Percentiles rank a stretch among this genome's conserved stretches.
Evolutionary conservation across 1,139 yeast species (phyloP).

Genomic region (Arxiozyma heterogenica): DNA sequence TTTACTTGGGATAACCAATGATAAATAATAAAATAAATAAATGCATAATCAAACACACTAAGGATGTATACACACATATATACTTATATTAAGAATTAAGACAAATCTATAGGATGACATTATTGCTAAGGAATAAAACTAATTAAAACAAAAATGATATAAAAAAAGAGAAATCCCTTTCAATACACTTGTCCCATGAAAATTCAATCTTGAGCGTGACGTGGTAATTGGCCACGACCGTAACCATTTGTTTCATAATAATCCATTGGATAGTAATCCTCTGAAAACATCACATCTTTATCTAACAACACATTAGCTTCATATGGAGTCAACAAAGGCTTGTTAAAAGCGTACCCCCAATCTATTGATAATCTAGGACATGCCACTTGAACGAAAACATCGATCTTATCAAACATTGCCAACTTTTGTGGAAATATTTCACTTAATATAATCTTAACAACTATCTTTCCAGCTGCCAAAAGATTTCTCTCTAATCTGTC

Average conservation of each 20-base stretch:
- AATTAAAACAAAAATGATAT: neutral
- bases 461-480: constrained; percentile 47
- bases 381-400: constrained; percentile 94
- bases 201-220: constrained; percentile 21
- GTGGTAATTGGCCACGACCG: constrained; percentile 76
- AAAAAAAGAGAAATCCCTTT: neutral
- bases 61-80: neutral
- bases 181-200: no score
- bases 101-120: neutral
- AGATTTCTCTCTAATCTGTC: constrained; percentile 52
- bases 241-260: constrained; percentile 86
- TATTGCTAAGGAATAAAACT: neutral
- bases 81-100: neutral
- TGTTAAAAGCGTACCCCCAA: constrained; percentile 97
- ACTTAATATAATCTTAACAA: constrained; percentile 74
- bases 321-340: constrained; percentile 88
- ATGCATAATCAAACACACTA: constrained; percentile 1
- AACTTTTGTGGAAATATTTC: constrained; percentile 91
- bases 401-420: constrained; percentile 90
- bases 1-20: constrained; percentile 38
- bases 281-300: constrained; percentile 59
- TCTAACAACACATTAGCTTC: constrained; percentile 89
- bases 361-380: constrained; percentile 94
- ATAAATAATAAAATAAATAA: neutral
- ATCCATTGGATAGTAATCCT: constrained; percentile 84